phyloP scores from a whole-genome alignment of 2,329 filamentous ascomycete genomes.

The Akanthomyces dipterigenus region DNA sequence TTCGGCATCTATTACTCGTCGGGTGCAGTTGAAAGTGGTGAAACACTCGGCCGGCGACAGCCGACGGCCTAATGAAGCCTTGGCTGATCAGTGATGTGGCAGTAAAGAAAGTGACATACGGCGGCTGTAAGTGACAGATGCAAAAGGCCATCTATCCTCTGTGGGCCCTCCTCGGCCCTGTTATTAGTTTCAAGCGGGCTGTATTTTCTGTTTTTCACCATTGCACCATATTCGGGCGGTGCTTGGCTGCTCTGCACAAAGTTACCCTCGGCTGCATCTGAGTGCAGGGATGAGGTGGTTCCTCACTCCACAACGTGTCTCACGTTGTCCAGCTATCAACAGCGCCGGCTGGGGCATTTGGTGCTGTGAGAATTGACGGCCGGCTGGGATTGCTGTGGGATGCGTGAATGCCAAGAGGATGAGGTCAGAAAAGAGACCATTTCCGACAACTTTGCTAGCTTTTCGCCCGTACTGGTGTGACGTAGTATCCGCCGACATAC shows the following conservation, averaged over 20 bases:
- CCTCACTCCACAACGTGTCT: slow-evolving; percentile 5
- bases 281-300: slow-evolving; percentile 2
- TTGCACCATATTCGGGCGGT: background rate
- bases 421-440: background rate
- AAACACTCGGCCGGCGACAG: background rate
- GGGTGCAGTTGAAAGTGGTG: background rate
- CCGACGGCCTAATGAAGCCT: background rate
- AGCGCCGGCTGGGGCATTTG: background rate
- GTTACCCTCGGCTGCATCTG: background rate
- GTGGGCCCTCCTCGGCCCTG: background rate
- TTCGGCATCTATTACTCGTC: background rate
- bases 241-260: background rate
- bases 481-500: background rate
- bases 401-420: background rate
- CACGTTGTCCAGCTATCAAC: background rate
- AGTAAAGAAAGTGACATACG: background rate
- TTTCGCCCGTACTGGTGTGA: background rate
- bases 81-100: background rate
- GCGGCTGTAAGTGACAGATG: background rate
- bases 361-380: background rate
- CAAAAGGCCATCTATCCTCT: background rate
- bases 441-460: background rate
- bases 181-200: background rate
- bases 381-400: background rate
- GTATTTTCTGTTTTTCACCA: background rate